phyloP scores from a whole-genome alignment of 768 basidiomycete genomes.

The Amanita pallidorosea region DNA sequence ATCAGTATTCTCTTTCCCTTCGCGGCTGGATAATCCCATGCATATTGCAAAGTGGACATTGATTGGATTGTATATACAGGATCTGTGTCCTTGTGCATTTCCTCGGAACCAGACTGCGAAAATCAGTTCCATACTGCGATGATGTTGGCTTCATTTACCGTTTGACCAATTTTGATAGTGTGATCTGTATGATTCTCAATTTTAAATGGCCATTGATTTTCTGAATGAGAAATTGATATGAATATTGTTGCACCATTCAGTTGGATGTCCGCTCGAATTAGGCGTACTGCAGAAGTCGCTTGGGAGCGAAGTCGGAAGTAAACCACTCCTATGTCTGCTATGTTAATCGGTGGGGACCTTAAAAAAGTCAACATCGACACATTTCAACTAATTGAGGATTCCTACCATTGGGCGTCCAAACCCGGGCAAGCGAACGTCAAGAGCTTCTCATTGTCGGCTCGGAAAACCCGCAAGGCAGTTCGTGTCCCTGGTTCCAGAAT shows the following conservation, averaged over 20 bases:
- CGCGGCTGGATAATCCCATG: constrained; percentile 91
- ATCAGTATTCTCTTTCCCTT: constrained; percentile 72
- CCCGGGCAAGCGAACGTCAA: constrained; percentile 84
- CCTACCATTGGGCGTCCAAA: constrained; percentile 71
- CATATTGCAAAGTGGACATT: constrained; percentile 53
- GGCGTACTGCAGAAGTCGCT: constrained; percentile 24
- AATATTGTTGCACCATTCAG: constrained; percentile 87
- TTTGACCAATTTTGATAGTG: constrained; percentile 59
- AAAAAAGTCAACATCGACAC: not conserved
- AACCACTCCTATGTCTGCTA: constrained; percentile 82
- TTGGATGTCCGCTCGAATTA: constrained; percentile 69
- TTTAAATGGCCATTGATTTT: constrained; percentile 77
- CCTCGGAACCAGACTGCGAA: constrained; percentile 31
- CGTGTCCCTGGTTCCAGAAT: constrained; percentile 59
- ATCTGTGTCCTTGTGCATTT: constrained; percentile 26
- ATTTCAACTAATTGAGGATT: constrained; percentile 1
- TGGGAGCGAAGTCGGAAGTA: constrained; percentile 57
- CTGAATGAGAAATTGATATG: constrained; percentile 56
- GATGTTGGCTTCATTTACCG: constrained; percentile 30
- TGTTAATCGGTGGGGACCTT: constrained; percentile 89
- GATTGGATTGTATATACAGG: constrained; percentile 47
- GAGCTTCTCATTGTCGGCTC: constrained; percentile 57
- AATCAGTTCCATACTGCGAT: not conserved
- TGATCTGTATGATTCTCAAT: constrained; percentile 86
- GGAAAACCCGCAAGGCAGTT: constrained; percentile 55